Base-by-base conservation (phyloP, 257 asterid species). In the Forsythia viridissima region DNA sequence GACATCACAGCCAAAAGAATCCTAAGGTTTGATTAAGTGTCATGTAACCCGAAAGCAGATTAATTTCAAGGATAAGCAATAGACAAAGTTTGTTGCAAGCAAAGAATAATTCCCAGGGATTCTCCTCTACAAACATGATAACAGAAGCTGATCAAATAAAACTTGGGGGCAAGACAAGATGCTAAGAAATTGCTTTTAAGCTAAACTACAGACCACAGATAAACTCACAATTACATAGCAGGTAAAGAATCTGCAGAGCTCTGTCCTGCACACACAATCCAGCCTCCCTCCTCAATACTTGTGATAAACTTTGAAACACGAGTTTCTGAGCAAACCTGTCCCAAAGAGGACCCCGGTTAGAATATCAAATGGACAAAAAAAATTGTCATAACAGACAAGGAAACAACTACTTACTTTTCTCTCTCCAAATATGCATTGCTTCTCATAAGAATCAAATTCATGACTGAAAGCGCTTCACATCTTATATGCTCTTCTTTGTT, bases 201-300 rank as follows among this genome's bases (percentile, higher is more conserved):
- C 70, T 4, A 48, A 48, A 15, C 34, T 30, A 30, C 78, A 74
- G 67, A 46, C 34, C 20, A 74, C 3, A 61, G 46, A 82, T 80
- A 79, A 77, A 83, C 99, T 88, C 84, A 95, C 99, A 90, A 80
- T 89, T 95, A 52, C 91, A 93, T 70, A 95, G 90, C 88, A 87
- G 90, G 88, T 91, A 85, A 78, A 93, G 96, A 52, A 90, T 83
- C 85, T 86, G 92, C 77, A 95, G 86, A 80, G 96, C 96, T 86
- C 85, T 92, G 81, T 84, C 89, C 83, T 88, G 92, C 86, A 92
- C 92, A 78, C 80, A 80, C 80, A 88, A 80, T 77, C 94, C 92
- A 76, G 93, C 91, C 84, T 86, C 93, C 87, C 77, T 91, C 85
- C 87, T 87, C 84, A 95, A 78, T 30, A 92, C 85, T 73, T 79